phyloP scores from a whole-genome alignment of 139 green algal species.

The Asterochloris sp. region DNA sequence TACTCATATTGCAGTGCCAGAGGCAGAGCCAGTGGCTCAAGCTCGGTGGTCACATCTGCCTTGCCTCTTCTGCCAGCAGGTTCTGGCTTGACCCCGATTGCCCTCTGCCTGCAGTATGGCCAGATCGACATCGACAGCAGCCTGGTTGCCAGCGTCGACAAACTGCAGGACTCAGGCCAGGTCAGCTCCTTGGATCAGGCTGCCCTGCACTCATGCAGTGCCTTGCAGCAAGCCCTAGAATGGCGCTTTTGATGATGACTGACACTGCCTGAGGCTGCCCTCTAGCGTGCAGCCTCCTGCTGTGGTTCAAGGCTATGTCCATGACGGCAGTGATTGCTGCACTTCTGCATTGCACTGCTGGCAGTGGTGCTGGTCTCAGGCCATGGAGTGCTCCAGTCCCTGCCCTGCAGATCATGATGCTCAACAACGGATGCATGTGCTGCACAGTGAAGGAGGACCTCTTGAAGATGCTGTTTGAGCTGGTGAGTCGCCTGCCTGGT shows the following conservation, averaged over 20 bases:
- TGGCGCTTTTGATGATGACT: too few species aligned
- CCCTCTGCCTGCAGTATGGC: slow-evolving; percentile 77
- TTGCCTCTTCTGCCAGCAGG: not conserved
- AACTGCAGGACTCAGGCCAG: slow-evolving; percentile 29
- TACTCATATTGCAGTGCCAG: too few species aligned
- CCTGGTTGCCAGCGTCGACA: slow-evolving; percentile 62
- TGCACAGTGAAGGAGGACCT: slow-evolving; percentile 93
- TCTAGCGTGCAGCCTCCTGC: too few species aligned
- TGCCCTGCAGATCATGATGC: slow-evolving; percentile 65
- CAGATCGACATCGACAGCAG: slow-evolving; percentile 94
- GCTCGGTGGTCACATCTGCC: not conserved
- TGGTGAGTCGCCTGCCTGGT: slow-evolving; percentile 44
- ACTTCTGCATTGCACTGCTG: too few species aligned
- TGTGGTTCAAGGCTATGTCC: too few species aligned
- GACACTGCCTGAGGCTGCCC: too few species aligned
- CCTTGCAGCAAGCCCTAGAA: too few species aligned
- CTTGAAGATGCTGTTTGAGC: slow-evolving; percentile 71
- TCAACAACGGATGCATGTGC: slow-evolving; percentile 97
- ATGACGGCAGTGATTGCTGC: too few species aligned
- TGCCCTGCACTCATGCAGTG: too few species aligned
- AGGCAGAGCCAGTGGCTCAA: not conserved
- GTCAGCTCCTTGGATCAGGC: too few species aligned
- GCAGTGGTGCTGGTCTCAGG: too few species aligned
- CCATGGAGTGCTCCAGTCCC: too few species aligned
- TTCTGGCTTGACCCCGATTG: not conserved